Base-by-base conservation (phyloP, 345 rosid species). In the Eucalyptus globulus region DNA sequence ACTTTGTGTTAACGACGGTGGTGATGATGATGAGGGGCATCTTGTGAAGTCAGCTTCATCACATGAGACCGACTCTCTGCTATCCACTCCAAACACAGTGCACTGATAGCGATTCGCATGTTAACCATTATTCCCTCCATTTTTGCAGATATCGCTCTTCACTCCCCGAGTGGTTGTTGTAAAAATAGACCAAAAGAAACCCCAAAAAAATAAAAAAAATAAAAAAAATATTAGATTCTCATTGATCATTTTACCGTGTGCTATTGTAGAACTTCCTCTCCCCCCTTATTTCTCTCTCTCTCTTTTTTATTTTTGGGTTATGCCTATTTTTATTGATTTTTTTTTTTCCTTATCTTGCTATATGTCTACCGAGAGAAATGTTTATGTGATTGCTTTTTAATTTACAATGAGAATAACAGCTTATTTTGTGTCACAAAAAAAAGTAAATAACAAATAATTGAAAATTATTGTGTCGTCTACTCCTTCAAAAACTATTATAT, bases 41-140 rank as follows among this genome's bases (percentile, higher is more conserved):
- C 24, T 76, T 6, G 47, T 76, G 85, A 76, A 40, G 47, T 76
- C 85, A 40, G 85, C 85, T 76, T 76, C 85, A 40, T 76, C 47
- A 6, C 85, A 76, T 40, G 97, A 95, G 91, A 92, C 93, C 31
- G 91, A 91, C 60, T 95, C 96, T 87, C 94, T 95, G 80, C 87
- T 94, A 69, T 80, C 93, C 80, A 85, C 91, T 13, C 47, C 85
- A 76, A 76, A 76, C 85, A 76, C 47, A 76, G 85, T 76, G 29
- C 85, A 76, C 47, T 76, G 85, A 76, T 76, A 21, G 83, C 62
- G 67, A 81, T 44, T 51, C 87, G 40, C 69, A 44, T 37, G 85
- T 40, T 76, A 76, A 22, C 85, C 29, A 76, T 76, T 76, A 76
- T 76, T 76, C 47, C 85, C 47, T 40, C 47, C 83, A 76, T 76